These are phyloP conservation scores for Oryza longistaminata DNA, from an alignment of 176 grass and related monocot genomes.

Conservation along the genomic window DNA sequence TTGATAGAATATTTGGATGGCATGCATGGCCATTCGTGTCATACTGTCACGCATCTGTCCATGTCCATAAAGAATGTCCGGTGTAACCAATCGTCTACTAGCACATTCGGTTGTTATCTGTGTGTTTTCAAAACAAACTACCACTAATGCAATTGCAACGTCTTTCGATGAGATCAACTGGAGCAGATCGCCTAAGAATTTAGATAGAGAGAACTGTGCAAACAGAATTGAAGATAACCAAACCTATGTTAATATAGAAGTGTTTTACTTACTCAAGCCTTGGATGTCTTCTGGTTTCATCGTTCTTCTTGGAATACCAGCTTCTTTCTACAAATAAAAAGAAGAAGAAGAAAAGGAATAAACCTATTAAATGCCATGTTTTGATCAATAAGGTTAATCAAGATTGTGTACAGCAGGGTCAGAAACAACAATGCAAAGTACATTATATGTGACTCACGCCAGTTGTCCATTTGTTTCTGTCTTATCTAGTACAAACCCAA, in stretches of 20 bases:
- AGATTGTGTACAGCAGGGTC: background rate
- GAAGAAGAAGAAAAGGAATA: constrained; percentile 47
- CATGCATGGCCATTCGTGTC: background rate
- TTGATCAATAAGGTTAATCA: background rate
- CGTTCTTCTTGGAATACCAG: constrained; percentile 77
- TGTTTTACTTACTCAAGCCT: constrained; percentile 81
- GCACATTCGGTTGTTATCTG: background rate
- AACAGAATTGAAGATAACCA: background rate
- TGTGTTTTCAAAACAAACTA: background rate
- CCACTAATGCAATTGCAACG: background rate
- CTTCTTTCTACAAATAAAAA: constrained; percentile 71
- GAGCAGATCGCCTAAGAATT: constrained; percentile 22
- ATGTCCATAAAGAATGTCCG: background rate
- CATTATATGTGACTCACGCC: background rate
- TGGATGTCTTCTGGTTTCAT: constrained; percentile 93
- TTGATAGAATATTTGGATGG: background rate
- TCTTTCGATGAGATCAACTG: background rate
- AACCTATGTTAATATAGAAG: background rate
- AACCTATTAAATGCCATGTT: constrained; percentile 7
- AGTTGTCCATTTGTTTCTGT: background rate
- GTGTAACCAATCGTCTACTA: background rate
- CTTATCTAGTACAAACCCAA: constrained; percentile 18
- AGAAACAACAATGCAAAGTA: background rate
- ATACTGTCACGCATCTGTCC: background rate
- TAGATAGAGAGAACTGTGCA: constrained; percentile 10